Base-by-base conservation (phyloP, 305 asterid species). In the Fraxinus latifolia region DNA sequence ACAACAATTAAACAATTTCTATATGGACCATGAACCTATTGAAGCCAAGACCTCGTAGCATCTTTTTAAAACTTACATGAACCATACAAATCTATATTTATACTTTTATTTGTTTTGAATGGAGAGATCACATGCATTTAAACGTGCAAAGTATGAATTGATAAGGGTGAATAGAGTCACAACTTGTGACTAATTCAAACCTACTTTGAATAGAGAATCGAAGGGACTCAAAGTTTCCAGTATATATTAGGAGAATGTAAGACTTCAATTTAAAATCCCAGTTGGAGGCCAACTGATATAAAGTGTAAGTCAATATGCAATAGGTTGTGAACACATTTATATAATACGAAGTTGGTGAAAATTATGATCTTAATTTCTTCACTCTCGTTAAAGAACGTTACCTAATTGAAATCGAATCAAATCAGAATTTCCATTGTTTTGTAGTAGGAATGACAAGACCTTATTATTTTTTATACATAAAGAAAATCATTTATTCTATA, bases 291-390 rank as follows among this genome's bases (percentile, higher is more conserved):
- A 3, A 47, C 58, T 47, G 17, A 14, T 47, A 47, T 14, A 47
- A 47, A 47, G 58, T 3, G 58, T 47, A 47, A 47, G 58, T 47
- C 58, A 47, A 47, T 47, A 47, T 47, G 58, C 58, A 47, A 47
- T 47, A 47, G 58, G 1, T 47, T 47, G 58, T 47, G 58, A 47
- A 47, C 58, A 47, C 58, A 47, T 47, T 47, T 65, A 60, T 47
- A 44, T 55, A 27, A 55, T 82, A 82, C 68, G 85, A 89, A 89
- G 86, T 85, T 29, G 90, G 88, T 82, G 32, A 81, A 80, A 73
- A 85, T 79, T 42, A 62, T 82, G 88, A 76, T 32, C 81, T 80
- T 77, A 78, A 72, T 70, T 82, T 79, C 73, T 81, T 81, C 86
- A 81, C 79, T 74, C 58, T 47, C 15, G 58, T 47, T 47, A 47